Evolutionary conservation across 2,329 filamentous ascomycete species (phyloP).

Genomic region (Trichoderma pleuroti): DNA sequence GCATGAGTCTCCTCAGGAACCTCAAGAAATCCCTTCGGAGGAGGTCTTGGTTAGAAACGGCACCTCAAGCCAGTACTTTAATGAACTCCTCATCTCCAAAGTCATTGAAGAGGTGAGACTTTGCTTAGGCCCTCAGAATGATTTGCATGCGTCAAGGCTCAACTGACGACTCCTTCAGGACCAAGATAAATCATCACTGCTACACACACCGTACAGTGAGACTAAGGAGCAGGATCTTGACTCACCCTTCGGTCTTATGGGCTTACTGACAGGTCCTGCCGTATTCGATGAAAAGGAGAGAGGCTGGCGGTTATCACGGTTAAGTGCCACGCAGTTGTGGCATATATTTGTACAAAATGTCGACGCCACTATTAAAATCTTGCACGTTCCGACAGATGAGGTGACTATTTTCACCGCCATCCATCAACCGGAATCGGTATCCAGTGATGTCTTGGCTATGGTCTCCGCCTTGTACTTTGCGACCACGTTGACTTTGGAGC

Average conservation of each 20-base stretch:
- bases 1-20: conserved; percentile 3
- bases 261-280: conserved; percentile 30
- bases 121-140: neutral
- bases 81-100: conserved; percentile 35
- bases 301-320: conserved; percentile 28
- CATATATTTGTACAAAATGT: conserved; percentile 29
- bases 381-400: conserved; percentile 33
- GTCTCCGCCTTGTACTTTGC: conserved; percentile 50
- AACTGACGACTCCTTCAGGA: conserved; percentile 15
- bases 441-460: conserved; percentile 33
- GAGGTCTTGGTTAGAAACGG: conserved; percentile 34
- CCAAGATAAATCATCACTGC: conserved; percentile 16
- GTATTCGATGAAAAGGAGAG: conserved; percentile 19
- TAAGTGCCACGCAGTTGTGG: conserved; percentile 32
- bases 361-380: conserved; percentile 30
- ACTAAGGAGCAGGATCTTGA: conserved; percentile 8
- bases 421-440: conserved; percentile 28
- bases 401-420: conserved; percentile 32
- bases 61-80: conserved; percentile 35
- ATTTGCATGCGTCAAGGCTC: neutral
- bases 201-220: conserved; percentile 17
- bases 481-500: conserved; percentile 39
- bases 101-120: conserved; percentile 34
- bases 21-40: conserved; percentile 18
- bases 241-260: conserved; percentile 33